A percentile compares a stretch with the other conserved stretches of the same genome.
Evolutionary conservation across 2,329 filamentous ascomycete genomes (phyloP).

Genomic region (Verticillium tricorpus): DNA sequence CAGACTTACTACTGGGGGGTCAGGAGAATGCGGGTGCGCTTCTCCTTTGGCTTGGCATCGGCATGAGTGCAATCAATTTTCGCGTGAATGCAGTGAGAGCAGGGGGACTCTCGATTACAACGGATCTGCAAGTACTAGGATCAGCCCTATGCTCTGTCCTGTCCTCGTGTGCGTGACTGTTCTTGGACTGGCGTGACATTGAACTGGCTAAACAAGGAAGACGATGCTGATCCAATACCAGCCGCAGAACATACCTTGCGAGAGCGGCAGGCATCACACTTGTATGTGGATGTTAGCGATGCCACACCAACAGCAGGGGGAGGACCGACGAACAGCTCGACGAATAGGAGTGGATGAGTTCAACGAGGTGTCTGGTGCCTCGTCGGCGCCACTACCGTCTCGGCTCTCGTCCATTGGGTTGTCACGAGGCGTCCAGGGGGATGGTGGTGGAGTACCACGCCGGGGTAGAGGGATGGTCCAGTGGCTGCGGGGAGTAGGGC

Average conservation of each 20-base stretch:
- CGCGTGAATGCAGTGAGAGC: constrained; percentile 29
- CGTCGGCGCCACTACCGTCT: constrained; percentile 8
- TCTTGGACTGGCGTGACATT: background rate
- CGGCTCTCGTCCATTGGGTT: constrained; percentile 2
- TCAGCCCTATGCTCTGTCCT: background rate
- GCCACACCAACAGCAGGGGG: background rate
- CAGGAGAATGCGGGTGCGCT: constrained; percentile 29
- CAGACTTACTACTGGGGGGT: constrained; percentile 32
- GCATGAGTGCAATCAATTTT: constrained; percentile 31
- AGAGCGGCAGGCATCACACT: constrained; percentile 27
- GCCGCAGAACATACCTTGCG: constrained; percentile 21
- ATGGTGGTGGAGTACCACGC: background rate
- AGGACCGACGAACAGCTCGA: constrained; percentile 6
- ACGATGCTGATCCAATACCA: background rate
- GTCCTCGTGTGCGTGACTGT: background rate
- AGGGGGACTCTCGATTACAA: constrained; percentile 31
- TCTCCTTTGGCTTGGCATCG: constrained; percentile 26
- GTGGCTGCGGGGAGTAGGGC: background rate
- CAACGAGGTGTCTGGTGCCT: constrained; percentile 6
- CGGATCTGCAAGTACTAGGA: constrained; percentile 20
- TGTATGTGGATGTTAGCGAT: background rate
- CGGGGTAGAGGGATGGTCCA: background rate
- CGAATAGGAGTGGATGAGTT: constrained; percentile 4
- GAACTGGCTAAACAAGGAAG: background rate
- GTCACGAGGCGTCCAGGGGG: background rate